phyloP scores from a whole-genome alignment of 1,284 basidiomycete species.

The Pascua sp. region DNA sequence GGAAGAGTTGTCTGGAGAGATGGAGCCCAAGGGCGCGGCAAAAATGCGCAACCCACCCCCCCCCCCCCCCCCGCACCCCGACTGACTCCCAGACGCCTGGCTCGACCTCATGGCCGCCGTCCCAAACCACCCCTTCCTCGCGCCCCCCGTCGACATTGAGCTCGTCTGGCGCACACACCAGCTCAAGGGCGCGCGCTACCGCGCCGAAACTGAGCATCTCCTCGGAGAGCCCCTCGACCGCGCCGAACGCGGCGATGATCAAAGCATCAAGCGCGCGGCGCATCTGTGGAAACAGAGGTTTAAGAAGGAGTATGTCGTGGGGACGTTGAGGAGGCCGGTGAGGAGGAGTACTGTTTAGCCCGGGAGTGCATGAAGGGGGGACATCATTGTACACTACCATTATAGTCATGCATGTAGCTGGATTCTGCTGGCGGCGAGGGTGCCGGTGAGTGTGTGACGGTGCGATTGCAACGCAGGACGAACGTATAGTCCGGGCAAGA shows the following conservation, averaged over 20 bases:
- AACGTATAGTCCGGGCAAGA: too few species aligned
- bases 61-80: too few species aligned
- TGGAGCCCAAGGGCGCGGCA: too few species aligned
- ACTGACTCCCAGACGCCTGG: conserved; percentile 28
- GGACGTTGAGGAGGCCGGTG: not conserved
- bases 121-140: conserved; percentile 15
- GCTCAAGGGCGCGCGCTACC: conserved; percentile 31
- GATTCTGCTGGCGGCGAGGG: too few species aligned
- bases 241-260: conserved; percentile 17
- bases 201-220: conserved; percentile 24
- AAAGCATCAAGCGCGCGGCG: conserved; percentile 21
- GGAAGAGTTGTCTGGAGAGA: too few species aligned
- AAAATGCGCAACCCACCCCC: too few species aligned
- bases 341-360: not conserved
- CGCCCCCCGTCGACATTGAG: conserved; percentile 40
- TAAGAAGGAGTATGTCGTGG: conserved; percentile 20
- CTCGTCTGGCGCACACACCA: conserved; percentile 49
- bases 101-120: conserved; percentile 33
- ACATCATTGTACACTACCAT: too few species aligned
- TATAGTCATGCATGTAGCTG: too few species aligned
- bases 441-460: too few species aligned
- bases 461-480: too few species aligned
- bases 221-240: conserved; percentile 19
- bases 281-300: conserved; percentile 27
- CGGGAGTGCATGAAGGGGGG: not conserved